A percentile compares a stretch with the other conserved stretches of the same genome.
Evolutionary conservation across 352 stramenopile species (phyloP).

Genomic region (Thraustotheca clavata): DNA sequence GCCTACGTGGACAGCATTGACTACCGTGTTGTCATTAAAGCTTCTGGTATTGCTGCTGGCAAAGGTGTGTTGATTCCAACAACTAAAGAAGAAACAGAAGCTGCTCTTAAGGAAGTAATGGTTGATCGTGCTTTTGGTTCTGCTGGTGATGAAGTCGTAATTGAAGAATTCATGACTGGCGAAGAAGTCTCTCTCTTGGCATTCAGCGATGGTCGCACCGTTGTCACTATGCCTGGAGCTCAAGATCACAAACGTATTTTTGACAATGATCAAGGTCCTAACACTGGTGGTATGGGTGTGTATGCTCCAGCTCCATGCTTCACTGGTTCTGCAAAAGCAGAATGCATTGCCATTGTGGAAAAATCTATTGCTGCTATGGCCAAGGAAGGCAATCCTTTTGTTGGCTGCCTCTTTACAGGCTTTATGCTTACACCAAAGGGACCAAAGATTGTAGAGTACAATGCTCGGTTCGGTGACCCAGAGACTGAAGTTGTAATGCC

Average conservation of each 20-base stretch:
- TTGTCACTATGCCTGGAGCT: slow-evolving; percentile 92
- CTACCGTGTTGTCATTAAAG: slow-evolving; percentile 97
- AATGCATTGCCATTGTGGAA: slow-evolving; percentile 87
- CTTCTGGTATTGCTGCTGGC: slow-evolving; percentile 97
- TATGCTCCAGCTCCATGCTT: slow-evolving; percentile 97
- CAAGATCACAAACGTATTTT: slow-evolving; percentile 99
- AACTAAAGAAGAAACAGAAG: slow-evolving; percentile 88
- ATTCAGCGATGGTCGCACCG: slow-evolving; percentile 95
- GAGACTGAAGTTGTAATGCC: slow-evolving; percentile 98
- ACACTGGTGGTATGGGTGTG: slow-evolving; percentile 99
- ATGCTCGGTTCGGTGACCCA: slow-evolving; percentile 99
- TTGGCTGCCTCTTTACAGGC: slow-evolving; percentile 97
- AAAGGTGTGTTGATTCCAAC: slow-evolving; percentile 98
- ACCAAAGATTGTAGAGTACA: slow-evolving; percentile 98
- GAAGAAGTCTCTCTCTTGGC: slow-evolving; percentile 97
- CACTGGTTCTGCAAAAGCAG: slow-evolving; percentile 83
- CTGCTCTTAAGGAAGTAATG: slow-evolving; percentile 96
- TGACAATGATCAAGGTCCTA: slow-evolving; percentile 95
- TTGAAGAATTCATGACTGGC: slow-evolving; percentile 98
- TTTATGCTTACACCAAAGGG: slow-evolving; percentile 93
- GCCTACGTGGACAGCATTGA: slow-evolving; percentile 91
- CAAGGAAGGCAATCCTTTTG: slow-evolving; percentile 95
- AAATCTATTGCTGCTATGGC: slow-evolving; percentile 74
- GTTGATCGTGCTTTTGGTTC: slow-evolving; percentile 93
- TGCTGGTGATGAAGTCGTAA: slow-evolving; percentile 94